Evolutionary conservation across 257 asterid genomes (phyloP), one percentile per base, ranked within the genome.

Genomic region (Eucommia ulmoides): DNA sequence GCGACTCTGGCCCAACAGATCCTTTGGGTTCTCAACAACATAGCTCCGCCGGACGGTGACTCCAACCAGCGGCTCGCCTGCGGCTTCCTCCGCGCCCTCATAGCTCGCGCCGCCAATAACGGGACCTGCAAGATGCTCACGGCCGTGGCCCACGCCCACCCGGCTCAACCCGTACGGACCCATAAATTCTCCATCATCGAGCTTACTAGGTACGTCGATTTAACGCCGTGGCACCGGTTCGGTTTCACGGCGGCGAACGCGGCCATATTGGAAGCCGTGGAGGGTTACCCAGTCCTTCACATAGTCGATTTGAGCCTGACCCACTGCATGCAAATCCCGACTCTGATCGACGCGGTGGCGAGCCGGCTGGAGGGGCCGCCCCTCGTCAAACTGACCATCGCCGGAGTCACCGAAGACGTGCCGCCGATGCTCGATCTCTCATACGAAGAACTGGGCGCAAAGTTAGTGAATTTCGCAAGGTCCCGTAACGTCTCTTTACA

Each of bases 141-240:
- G 6, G 74, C 84, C 51, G 61, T 70, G 68, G 84, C 80, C 3
- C 65, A 54, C 17, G 76, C 66, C 20, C 76, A 68, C 54, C 64
- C 76, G 26, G 57, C 51, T 50, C 54, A 51, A 3, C 21, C 66
- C 42, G 46, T 70, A 54, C 26, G 22, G 24, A 79, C 70, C 22
- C 96, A 85, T 55, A 80, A 59, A 4, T 85, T 85, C 78, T 76
- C 94, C 22, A 74, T 80, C 51, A 74, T 85, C 8, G 94, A 89
- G 73, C 87, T 89, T 1, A 85, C 97, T 6, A 63, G 73, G 23
- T 89, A 70, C 70, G 96, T 89, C 22, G 97, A 89, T 73, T 64
- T 89, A 19, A 89, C 97, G 0, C 97, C 97, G n/a, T 85, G 96
- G 96, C 91, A 89, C 60, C 54, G 97, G 12, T 89, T 89, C 58